Evolutionary conservation across 108 stramenopile genomes (phyloP), one percentile per base, ranked within the genome.

Genomic region (Schizochytrium sp.): DNA sequence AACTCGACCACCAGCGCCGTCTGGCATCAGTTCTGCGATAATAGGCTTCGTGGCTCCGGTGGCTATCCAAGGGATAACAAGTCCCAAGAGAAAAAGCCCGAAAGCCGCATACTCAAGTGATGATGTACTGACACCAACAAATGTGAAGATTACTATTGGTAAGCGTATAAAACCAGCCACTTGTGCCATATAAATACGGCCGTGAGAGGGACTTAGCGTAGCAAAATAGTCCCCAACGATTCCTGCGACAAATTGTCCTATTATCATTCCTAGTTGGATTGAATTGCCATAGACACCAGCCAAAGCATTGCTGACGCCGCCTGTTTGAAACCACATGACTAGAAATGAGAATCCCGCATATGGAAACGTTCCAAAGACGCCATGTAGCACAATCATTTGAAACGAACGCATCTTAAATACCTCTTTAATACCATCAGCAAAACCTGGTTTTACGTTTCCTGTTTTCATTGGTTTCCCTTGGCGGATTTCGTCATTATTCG

Each of bases 51-150:
- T 83, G 12, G 76, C 76, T 47, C 76, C 76, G n/a, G 50, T 83
- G 50, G 50, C 76, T n/a, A 83, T 55, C 76, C 47, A 83, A n/a
- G 76, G 76, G 47, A 83, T 42, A 38, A 83, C 76, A 83, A 83
- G 55, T 5, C 76, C 76, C 50, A 83, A 28, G 5, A 40, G 50
- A 17, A 83, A 55, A 40, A 83, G 76, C 5, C 76, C 76, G 28
- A 83, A 53, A 47, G 76, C 76, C 40, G 47, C 50, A 42, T 19
- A 42, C 28, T 55, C 53, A 10, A 55, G 76, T 5, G 47, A 10
- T 13, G 49, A 47, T 1, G 28, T 47, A 5, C 47, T 38, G 12
- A 69, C 8, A 28, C 7, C 64, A 38, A 47, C 3, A 42, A 83
- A 83, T 3, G 55, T 55, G 17, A 42, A 10, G 28, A 83, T 10